These are phyloP conservation scores for Pichia sp. DNA, from an alignment of 1,139 yeast genomes.

Conservation along the genomic window DNA sequence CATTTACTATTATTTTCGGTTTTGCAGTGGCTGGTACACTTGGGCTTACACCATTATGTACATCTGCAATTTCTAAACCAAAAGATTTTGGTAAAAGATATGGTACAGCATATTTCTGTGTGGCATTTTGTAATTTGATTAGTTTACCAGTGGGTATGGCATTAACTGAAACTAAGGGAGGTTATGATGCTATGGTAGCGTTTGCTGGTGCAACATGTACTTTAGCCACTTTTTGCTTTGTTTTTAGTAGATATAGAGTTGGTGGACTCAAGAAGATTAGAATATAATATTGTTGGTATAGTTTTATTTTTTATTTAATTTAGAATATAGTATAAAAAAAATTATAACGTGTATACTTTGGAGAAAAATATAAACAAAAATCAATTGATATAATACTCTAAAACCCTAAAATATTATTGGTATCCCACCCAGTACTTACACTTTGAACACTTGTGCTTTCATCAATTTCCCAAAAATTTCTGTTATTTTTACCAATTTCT, in stretches of 20 bases:
- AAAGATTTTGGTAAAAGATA: constrained; percentile 45
- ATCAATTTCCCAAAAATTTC: constrained; percentile 26
- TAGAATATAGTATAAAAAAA: too few relatives aligned
- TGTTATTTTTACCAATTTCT: neutral
- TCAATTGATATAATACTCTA: too few relatives aligned
- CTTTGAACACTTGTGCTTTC: constrained; percentile 23
- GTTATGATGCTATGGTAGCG: constrained; percentile 34
- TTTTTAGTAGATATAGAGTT: constrained; percentile 19
- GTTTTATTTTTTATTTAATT: too few relatives aligned
- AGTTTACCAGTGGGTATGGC: constrained; percentile 48
- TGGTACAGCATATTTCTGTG: constrained; percentile 42
- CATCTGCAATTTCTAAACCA: constrained; percentile 44
- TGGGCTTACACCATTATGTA: constrained; percentile 45
- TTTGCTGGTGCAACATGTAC: constrained; percentile 35
- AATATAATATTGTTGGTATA: too few relatives aligned
- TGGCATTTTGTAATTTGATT: constrained; percentile 39
- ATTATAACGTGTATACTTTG: too few relatives aligned
- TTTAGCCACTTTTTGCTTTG: constrained; percentile 28
- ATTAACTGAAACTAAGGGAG: constrained; percentile 31
- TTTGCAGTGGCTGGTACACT: constrained; percentile 46
- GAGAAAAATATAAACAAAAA: neutral
- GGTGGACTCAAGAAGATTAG: constrained; percentile 17
- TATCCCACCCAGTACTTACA: constrained; percentile 23
- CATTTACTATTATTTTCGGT: constrained; percentile 48
- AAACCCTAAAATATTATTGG: constrained; percentile 26